phyloP scores from a whole-genome alignment of 192 early-diverging fungal species.

The Helicostylum pulchrum region DNA sequence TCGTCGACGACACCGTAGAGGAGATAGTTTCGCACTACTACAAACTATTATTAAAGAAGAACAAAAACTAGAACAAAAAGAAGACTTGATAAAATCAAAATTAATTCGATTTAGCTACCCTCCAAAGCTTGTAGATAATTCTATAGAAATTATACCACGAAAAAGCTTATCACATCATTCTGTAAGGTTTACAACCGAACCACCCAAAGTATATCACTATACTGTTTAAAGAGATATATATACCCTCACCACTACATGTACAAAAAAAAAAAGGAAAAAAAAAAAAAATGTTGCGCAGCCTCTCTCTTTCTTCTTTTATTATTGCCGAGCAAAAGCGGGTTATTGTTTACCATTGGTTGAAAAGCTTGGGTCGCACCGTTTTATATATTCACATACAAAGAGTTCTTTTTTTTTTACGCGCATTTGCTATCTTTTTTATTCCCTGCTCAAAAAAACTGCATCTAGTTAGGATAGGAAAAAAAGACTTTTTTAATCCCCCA shows the following conservation, averaged over 20 bases:
- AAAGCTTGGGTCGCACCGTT: too few species aligned
- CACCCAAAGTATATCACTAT: constrained; percentile 22
- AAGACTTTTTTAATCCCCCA: not conserved
- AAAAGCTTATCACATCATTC: constrained; percentile 14
- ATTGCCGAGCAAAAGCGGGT: not conserved
- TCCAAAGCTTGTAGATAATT: not conserved
- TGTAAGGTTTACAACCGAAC: constrained; percentile 22
- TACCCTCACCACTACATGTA: not conserved
- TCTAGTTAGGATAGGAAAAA: too few species aligned
- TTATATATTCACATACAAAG: too few species aligned
- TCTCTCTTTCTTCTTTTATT: not conserved
- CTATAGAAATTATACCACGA: not conserved
- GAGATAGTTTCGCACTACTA: constrained; percentile 9
- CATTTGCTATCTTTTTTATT: too few species aligned
- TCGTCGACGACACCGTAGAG: constrained; percentile 8
- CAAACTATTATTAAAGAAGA: constrained; percentile 11
- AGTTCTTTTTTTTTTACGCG: too few species aligned
- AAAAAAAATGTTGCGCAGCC: too few species aligned
- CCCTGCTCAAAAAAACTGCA: too few species aligned
- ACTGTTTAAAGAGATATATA: not conserved
- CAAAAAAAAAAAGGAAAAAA: too few species aligned
- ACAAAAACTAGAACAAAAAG: not conserved
- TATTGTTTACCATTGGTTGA: too few species aligned
- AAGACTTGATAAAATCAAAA: not conserved
- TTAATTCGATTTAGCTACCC: not conserved